Percentiles rank a stretch among this genome's conserved stretches.
Evolutionary conservation across 495 filamentous ascomycete genomes (phyloP).

Genomic region (Tuber borchii): DNA sequence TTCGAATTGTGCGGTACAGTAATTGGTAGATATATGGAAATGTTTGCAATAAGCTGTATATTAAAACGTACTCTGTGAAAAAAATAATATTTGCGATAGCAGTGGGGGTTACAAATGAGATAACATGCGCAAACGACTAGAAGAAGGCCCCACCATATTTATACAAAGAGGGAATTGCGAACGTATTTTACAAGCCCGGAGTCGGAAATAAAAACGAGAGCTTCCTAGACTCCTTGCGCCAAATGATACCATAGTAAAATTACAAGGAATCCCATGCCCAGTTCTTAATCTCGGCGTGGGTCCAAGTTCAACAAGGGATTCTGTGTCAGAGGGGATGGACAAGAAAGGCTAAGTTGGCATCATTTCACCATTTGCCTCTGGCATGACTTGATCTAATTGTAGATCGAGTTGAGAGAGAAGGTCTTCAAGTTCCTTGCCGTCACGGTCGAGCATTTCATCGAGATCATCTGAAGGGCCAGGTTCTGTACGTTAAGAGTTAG

Average conservation of each 20-base stretch:
- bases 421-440: constrained; percentile 37
- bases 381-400: constrained; percentile 26
- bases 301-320: neutral
- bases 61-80: neutral
- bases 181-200: constrained; percentile 18
- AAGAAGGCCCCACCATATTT: constrained; percentile 31
- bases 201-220: constrained; percentile 8
- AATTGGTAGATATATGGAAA: constrained; percentile 24
- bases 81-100: neutral
- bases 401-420: constrained; percentile 37
- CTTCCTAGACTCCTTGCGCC: neutral
- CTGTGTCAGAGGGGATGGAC: neutral
- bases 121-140: constrained; percentile 8
- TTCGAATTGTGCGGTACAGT: constrained; percentile 67
- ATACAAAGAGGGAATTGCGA: constrained; percentile 23
- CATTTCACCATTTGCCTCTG: constrained; percentile 1
- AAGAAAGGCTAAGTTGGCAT: neutral
- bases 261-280: neutral
- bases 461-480: constrained; percentile 26
- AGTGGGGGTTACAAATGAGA: neutral
- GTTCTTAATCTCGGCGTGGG: neutral
- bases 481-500: constrained; percentile 21
- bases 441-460: constrained; percentile 37
- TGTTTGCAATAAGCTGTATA: neutral
- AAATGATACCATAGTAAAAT: neutral